These are phyloP conservation scores for Sisymbrium altissimum DNA, from an alignment of 345 rosid genomes.

Conservation along the genomic window DNA sequence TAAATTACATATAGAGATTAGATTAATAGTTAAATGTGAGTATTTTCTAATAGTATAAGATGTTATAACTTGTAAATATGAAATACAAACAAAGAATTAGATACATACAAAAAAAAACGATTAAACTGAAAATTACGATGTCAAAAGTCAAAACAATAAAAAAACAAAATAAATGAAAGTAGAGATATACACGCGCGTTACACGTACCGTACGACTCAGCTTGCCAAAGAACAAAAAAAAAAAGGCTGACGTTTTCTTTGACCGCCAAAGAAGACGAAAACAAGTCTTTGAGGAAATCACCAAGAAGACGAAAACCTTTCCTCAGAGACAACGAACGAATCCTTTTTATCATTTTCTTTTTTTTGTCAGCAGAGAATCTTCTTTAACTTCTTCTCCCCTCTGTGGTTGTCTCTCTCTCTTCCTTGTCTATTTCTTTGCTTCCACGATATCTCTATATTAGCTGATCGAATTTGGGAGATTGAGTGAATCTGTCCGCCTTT, in stretches of 20 bases:
- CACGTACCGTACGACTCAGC: not conserved
- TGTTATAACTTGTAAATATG: no score
- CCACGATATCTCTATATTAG: not conserved
- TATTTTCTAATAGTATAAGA: no score
- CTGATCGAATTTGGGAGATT: conserved; percentile 9
- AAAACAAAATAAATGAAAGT: not conserved
- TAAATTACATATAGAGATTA: no score
- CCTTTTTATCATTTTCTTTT: not conserved
- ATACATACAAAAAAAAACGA: not conserved
- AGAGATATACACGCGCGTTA: not conserved
- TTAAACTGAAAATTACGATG: not conserved
- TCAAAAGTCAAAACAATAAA: not conserved
- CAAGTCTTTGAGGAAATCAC: conserved; percentile 12
- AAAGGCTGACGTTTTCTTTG: conserved; percentile 18
- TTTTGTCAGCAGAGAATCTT: not conserved
- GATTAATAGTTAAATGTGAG: no score
- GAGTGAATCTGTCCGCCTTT: not conserved
- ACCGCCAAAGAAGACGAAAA: conserved; percentile 23
- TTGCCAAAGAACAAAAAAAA: not conserved
- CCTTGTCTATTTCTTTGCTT: not conserved
- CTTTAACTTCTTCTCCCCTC: not conserved
- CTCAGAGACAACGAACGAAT: not conserved
- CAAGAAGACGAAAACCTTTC: not conserved
- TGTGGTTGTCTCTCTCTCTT: not conserved
- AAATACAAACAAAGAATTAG: no score